A percentile compares a stretch with the other conserved stretches of the same genome.
phyloP scores from a whole-genome alignment of 2,329 filamentous ascomycete genomes.

The Scedosporium aurantiacum region DNA sequence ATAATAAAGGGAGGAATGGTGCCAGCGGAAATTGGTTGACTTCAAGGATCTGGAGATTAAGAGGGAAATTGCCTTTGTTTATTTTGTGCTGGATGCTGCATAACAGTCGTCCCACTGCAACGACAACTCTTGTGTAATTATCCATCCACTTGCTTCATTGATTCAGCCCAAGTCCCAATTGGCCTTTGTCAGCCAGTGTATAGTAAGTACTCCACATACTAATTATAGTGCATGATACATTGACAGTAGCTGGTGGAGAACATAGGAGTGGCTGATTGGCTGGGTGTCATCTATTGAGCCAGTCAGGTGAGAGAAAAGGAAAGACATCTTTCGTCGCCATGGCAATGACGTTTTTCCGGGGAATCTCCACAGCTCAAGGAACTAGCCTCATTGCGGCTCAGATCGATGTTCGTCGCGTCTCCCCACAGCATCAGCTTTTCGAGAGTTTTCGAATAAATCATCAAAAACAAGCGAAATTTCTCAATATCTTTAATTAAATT shows the following conservation, averaged over 20 bases:
- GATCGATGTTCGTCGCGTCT: not conserved
- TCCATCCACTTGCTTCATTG: no score
- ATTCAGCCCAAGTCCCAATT: no score
- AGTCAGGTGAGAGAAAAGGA: not conserved
- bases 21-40: not conserved
- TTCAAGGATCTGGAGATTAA: not conserved
- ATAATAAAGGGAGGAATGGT: not conserved
- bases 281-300: not conserved
- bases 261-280: not conserved
- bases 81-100: slow-evolving; percentile 4
- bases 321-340: not conserved
- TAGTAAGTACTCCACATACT: no score
- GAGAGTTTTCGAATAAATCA: not conserved
- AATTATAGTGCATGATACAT: no score
- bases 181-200: no score
- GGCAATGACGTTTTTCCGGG: slow-evolving; percentile 4
- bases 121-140: no score
- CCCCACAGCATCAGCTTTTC: not conserved
- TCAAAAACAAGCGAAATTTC: not conserved
- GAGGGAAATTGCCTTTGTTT: slow-evolving; percentile 6
- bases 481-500: not conserved
- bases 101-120: not conserved
- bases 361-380: not conserved
- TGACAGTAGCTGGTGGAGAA: no score
- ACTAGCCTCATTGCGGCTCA: not conserved